Evolutionary conservation across 805 yeast genomes (phyloP).

Genomic region (Myxozyma mucilagina): DNA sequence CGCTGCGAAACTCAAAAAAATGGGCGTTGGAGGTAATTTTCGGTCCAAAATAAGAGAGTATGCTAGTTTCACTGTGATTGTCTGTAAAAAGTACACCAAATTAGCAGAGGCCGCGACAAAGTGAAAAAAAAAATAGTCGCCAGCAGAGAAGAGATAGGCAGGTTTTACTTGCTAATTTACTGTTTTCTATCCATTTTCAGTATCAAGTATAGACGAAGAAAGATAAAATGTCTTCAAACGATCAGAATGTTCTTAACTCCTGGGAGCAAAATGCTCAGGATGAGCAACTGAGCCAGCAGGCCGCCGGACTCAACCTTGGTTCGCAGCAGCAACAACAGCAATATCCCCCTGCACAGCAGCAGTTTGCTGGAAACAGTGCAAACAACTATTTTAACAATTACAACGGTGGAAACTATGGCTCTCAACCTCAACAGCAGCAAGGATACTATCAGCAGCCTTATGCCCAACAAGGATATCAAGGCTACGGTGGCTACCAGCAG

Average conservation of each 20-base stretch:
- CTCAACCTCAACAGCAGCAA: constrained; percentile 12
- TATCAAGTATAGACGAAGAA: background rate
- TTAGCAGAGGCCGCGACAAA: background rate
- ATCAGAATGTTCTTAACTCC: constrained; percentile 25
- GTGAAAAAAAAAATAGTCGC: background rate
- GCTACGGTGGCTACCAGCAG: constrained; percentile 18
- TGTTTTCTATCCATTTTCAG: background rate
- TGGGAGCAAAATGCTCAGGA: constrained; percentile 31
- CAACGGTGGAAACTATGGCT: constrained; percentile 3
- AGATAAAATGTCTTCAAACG: constrained; percentile 14
- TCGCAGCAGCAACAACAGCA: constrained; percentile 12
- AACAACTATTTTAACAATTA: constrained; percentile 15
- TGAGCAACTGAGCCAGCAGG: constrained; percentile 26
- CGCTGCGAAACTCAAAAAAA: too few species aligned
- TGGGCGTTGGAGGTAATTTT: too few species aligned
- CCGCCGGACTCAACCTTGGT: constrained; percentile 2
- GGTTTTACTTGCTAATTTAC: background rate
- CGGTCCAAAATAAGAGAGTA: too few species aligned
- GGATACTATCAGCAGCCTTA: constrained; percentile 16
- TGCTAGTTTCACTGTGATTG: too few species aligned
- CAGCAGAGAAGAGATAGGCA: background rate
- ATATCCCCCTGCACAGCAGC: constrained; percentile 7
- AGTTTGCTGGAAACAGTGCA: constrained; percentile 8
- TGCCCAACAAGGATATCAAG: constrained; percentile 23
- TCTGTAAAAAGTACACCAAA: too few species aligned